Evolutionary conservation across 768 basidiomycete genomes (phyloP), one percentile per base, ranked within the genome.

Genomic region (Asterophora parasitica): DNA sequence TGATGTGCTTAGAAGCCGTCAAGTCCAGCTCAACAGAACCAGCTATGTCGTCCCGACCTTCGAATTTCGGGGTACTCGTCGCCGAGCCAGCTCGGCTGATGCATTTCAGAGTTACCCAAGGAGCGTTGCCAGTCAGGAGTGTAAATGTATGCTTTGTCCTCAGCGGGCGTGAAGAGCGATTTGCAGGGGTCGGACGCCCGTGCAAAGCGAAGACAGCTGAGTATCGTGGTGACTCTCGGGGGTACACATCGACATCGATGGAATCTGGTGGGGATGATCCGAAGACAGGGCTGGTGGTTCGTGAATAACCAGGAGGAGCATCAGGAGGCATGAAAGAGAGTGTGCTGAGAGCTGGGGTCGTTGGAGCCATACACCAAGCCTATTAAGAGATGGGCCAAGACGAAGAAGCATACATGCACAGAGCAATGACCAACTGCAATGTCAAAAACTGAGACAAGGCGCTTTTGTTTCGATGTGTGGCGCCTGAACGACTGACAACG

Each of bases 21-120:
- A 69, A 46, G 37, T 64, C 57, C 42, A 69, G 53, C 15, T 62
- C 59, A 30, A 69, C 52, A 15, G 54, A 59, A 6, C 67, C 67
- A 8, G 55, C 44, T 19, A 67, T 55, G 37, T 54, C 37, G 32
- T 65, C 65, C 17, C 52, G 53, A 17, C 55, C 52, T 27, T 49
- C 51, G 42, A 59, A 64, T 42, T 52, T 56, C 27, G 60, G 63
- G 4, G 58, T 44, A 3, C 54, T 56, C 17, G 49, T 51, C 20
- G 47, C 44, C 12, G 59, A 49, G n/a, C 55, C 50, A 11, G 63
- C 40, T 12, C 55, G 46, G 40, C 65, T 64, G 39, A 56, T 57
- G 10, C 62, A 42, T 37, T 51, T 59, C 30, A 68, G 49, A 9
- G 57, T 63, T 13, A 61, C 58, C 60, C 61, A 66, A 9, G 60